Evolutionary conservation across 202 grass and related monocot species (phyloP), one percentile per base, ranked within the genome.

Genomic region (Hordeum pubiflorum): DNA sequence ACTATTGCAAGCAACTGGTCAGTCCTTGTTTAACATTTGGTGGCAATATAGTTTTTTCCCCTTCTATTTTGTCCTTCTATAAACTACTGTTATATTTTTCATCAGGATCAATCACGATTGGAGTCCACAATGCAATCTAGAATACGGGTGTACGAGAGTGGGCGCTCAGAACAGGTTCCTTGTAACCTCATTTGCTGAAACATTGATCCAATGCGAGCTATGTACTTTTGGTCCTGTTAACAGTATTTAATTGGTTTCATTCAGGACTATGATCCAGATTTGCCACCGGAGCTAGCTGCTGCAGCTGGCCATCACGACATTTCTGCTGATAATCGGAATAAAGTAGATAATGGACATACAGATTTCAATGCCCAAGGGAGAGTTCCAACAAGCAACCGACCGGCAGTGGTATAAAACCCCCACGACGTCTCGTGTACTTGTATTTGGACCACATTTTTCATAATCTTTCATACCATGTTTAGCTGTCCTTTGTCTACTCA

Each of bases 91-190:
- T 43, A 27, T 90, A 57, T 74, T 82, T 23, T 82, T 86, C 63
- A 66, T 57, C 81, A 99, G 97, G 89, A 89, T 61, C 97, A 96
- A 89, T 75, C 87, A 82, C 86, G 91, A 71, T 32, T 99, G 82
- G 97, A 99, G 64, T 92, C 97, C 48, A 99, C 93, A 78, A 99
- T 99, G 97, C 92, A 99, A 93, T 94, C 91, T 81, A 96, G 91
- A 88, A 99, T 99, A 85, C 83, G 97, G 37, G 97, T 99, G 50
- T 99, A 99, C 13, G 97, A 99, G 77, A 99, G 97, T 77, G 97
- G 92, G 15, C 91, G 97, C 84, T 96, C 93, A 58, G 92, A 99
- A 78, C 97, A 94, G 89, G 97, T 99, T 81, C 37, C 23, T 32
- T 79, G 12, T 55, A 65, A 69, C 48, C 23, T 75, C 22, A 76